Base-by-base conservation (phyloP, 73 alveolate genomes). In the Paramecium caudatum region DNA sequence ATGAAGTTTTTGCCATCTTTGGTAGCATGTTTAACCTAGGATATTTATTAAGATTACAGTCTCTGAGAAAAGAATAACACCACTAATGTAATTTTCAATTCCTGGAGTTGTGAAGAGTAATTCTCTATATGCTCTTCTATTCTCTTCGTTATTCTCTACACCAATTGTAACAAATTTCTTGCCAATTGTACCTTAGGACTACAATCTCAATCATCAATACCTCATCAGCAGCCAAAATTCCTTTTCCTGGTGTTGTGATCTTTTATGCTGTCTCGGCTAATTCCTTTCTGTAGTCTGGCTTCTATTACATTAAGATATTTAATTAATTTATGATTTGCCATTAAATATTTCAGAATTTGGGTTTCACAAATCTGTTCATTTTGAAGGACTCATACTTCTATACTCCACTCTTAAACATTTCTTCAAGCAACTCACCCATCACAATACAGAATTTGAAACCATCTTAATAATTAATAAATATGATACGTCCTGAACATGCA, bases 211-310 rank as follows among this genome's bases (percentile, higher is more conserved):
- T n/a, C 21, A 1, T 27, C 8, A 39, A n/a, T 74, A 74, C 88
- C 46, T 86, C 99, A 87, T 98, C 99, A 37, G 99, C 99, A 15
- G 99, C 99, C 69, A 98, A 90, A 74, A 98, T 95, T 43, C 99
- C 99, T 55, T 93, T 93, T 15, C 99, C 99, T 45, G 98, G 97
- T 23, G 97, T 94, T 37, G 94, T 96, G 45, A 97, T 92, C 47
- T 90, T 90, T 61, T 82, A 82, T 47, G 99, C 99, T 84, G 94
- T 97, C 83, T 94, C 96, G 27, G 96, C 94, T 47, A 97, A 95
- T 82, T 97, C 99, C 90, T 95, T 95, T 85, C 94, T 95, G 95
- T 93, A 96, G 90, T 92, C 94, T 10, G 80, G 80, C 46, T 55
- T 55, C n/a, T 55, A 55, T 55, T 55, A 55, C 80, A 55, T 55